Conservation (phyloP, 257 asterid genomes). For the Solanum arcanum region DNA sequence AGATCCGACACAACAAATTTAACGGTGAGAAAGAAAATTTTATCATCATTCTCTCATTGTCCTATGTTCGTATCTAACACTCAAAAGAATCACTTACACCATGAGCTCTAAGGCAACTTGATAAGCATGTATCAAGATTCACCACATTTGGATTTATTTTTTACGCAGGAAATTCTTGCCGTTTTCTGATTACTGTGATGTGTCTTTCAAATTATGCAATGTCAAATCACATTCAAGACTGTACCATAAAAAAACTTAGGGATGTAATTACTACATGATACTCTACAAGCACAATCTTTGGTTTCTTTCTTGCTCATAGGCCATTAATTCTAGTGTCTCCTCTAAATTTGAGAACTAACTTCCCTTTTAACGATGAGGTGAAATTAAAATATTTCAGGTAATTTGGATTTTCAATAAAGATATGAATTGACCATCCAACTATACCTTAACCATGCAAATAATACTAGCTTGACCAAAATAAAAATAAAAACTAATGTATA, state of each 20-base stretch:
- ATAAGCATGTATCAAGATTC: not conserved
- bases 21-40: too few relatives aligned
- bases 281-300: not conserved
- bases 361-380: too few relatives aligned
- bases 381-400: too few relatives aligned
- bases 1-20: too few relatives aligned
- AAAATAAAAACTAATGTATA: not conserved
- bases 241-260: not conserved
- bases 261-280: not conserved
- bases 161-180: not conserved
- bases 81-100: not conserved
- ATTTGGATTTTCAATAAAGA: not conserved
- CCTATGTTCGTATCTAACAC: not conserved
- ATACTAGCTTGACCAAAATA: not conserved
- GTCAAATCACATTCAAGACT: not conserved
- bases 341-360: too few relatives aligned
- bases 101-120: not conserved
- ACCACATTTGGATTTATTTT: not conserved
- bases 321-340: not conserved
- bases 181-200: not conserved
- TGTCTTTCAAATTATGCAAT: not conserved
- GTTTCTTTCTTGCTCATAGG: not conserved
- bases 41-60: too few relatives aligned
- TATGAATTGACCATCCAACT: not conserved
- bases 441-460: not conserved